phyloP scores from a whole-genome alignment of 1,284 basidiomycete species.

The Mycena sp. region DNA sequence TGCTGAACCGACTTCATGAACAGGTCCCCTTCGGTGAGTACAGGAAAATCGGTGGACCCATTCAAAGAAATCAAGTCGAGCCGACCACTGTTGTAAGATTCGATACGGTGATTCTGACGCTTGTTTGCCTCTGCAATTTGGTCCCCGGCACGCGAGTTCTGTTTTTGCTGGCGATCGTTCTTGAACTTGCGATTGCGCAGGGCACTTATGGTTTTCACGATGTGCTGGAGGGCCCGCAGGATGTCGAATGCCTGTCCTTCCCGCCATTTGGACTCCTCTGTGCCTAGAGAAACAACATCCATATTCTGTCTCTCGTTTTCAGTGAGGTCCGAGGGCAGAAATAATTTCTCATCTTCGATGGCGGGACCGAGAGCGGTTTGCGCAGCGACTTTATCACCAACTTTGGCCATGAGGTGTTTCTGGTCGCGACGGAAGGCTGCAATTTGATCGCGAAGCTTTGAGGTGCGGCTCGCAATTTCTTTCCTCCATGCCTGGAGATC shows the following conservation, averaged over 20 bases:
- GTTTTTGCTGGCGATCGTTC: conserved; percentile 24
- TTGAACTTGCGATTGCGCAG: conserved; percentile 24
- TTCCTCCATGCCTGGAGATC: background rate
- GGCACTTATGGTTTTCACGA: conserved; percentile 26
- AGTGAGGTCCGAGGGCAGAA: conserved; percentile 1
- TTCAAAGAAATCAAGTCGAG: background rate
- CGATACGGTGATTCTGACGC: background rate
- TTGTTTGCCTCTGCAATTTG: conserved; percentile 7
- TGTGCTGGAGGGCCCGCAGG: conserved; percentile 17
- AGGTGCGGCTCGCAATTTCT: background rate
- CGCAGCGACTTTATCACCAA: conserved; percentile 7
- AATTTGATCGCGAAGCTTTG: background rate
- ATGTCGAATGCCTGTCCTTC: conserved; percentile 33
- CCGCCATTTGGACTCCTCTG: conserved; percentile 21
- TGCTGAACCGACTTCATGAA: too few species aligned
- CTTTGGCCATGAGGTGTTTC: background rate
- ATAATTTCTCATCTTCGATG: conserved; percentile 5
- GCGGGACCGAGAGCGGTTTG: background rate
- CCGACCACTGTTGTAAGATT: background rate
- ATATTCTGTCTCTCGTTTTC: conserved; percentile 2
- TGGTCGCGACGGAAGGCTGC: background rate
- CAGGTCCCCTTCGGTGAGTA: too few species aligned
- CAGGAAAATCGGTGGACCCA: background rate
- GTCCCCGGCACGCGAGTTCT: conserved; percentile 25
- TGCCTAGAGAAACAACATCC: conserved; percentile 4